Base-by-base conservation (phyloP, 495 filamentous ascomycete genomes). In the Penicillium roqueforti region DNA sequence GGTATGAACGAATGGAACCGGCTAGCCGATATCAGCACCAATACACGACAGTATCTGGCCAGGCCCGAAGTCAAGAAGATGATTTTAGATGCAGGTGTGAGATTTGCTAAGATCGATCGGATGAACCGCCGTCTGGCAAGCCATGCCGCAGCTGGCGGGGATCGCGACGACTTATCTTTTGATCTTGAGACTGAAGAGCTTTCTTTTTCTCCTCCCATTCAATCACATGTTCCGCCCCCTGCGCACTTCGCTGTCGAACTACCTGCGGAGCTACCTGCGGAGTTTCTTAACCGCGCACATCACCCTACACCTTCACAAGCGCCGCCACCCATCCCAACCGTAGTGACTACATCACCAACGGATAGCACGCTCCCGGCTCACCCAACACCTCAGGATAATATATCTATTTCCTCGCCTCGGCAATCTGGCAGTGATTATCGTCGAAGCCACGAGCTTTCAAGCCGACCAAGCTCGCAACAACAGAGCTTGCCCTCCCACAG, bases 1-100 rank as follows among this genome's bases (percentile, higher is more conserved):
- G 92, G 89, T 44, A 96, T 98, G 89, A 97, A 97, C 66, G 93
- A 97, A 52, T 98, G 93, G 92, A 83, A 89, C 64, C 83, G 93
- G 4, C 76, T 98, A 13, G 85, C 87, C 29, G 92, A 97, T 38
- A 97, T 98, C 69, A 91, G 87, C 71, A 96, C 90, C 32, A 89
- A 85, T 65, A 97, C 93, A 0, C 81, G 87, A 38, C 82, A 83
- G 50, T 98, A 97, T 65, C 80, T 97, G n/a, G 70, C 74, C 6
- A 84, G 84, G 56, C 74, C 77, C 13, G 84, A 87, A 11, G 86
- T 93, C 32, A 85, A 91, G 63, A 77, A 71, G 55, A 88, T 88
- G 76, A 90, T 87, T 42, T 70, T 86, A 51, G 78, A 83, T 51
- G 86, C 89, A 2, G 86, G 91, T 7, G 80, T 82, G n/a, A 92